Percentiles rank a stretch among this genome's conserved stretches.
These are phyloP conservation scores for Trichoderma orchidacearum DNA, from an alignment of 495 filamentous ascomycete genomes.

Conservation along the genomic window DNA sequence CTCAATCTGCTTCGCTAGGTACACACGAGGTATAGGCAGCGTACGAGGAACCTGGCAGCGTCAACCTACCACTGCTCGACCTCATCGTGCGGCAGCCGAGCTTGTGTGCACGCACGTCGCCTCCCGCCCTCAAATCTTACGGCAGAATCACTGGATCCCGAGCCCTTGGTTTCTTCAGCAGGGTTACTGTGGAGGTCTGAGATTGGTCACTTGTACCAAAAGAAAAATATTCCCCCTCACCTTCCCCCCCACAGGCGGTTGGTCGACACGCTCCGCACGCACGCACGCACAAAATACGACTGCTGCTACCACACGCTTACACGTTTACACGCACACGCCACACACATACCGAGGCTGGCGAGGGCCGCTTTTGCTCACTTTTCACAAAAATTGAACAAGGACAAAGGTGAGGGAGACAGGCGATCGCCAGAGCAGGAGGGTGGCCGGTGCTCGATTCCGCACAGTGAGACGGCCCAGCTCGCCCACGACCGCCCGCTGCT, in stretches of 20 bases:
- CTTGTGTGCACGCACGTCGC: too few relatives aligned
- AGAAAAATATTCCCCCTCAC: too few relatives aligned
- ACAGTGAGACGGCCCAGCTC: not conserved
- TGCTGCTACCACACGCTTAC: not conserved
- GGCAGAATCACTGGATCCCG: not conserved
- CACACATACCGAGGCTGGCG: not conserved
- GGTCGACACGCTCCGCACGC: too few relatives aligned
- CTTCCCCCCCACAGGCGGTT: too few relatives aligned
- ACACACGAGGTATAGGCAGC: not conserved
- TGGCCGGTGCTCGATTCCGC: not conserved
- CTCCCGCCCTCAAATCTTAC: too few relatives aligned
- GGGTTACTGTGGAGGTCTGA: not conserved
- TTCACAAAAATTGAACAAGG: not conserved
- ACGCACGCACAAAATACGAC: too few relatives aligned
- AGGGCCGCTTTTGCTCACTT: not conserved
- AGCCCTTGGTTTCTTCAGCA: not conserved
- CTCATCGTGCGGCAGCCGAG: too few relatives aligned
- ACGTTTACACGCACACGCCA: not conserved
- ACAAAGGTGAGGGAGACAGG: not conserved
- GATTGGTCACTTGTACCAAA: not conserved
- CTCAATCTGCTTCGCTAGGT: not conserved
- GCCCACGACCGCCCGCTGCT: not conserved
- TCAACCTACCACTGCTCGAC: too few relatives aligned
- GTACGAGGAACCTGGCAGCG: not conserved
- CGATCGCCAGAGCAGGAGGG: not conserved